Conservation (phyloP, 1,284 basidiomycete genomes). For the Ceratobasidium sp. region DNA sequence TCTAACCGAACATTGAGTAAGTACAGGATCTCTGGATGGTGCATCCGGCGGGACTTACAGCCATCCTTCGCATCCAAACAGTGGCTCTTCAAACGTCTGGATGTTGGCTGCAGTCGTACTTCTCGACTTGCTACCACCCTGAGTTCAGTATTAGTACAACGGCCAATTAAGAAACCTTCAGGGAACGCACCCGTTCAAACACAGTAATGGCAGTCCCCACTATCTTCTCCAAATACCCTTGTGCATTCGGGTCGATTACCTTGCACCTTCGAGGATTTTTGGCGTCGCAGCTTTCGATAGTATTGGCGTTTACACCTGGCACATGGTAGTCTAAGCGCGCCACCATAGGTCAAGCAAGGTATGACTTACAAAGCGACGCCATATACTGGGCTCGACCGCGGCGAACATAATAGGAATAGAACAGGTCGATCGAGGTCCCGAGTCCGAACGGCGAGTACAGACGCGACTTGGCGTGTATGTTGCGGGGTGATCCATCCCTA, state of each 20-base stretch:
- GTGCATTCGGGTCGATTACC: background rate
- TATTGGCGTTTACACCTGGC: background rate
- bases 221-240: background rate
- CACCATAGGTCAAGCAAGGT: background rate
- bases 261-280: background rate
- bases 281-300: conserved; percentile 11
- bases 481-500: conserved; percentile 9
- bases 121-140: background rate
- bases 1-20: background rate
- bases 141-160: too few relatives aligned
- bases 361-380: conserved; percentile 19
- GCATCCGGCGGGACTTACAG: conserved; percentile 7
- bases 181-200: conserved; percentile 15
- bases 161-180: too few relatives aligned
- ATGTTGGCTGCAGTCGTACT: background rate
- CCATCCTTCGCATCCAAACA: conserved; percentile 39
- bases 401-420: conserved; percentile 14
- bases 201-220: conserved; percentile 6
- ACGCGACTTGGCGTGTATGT: conserved; percentile 17
- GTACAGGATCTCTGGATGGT: background rate
- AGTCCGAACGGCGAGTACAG: conserved; percentile 39
- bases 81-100: conserved; percentile 20
- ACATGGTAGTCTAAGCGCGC: background rate
- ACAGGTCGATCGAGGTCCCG: conserved; percentile 35
- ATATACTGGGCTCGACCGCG: background rate